These are phyloP conservation scores for Lomentospora prolificans DNA, from an alignment of 2,329 filamentous ascomycete genomes.

Conservation along the genomic window DNA sequence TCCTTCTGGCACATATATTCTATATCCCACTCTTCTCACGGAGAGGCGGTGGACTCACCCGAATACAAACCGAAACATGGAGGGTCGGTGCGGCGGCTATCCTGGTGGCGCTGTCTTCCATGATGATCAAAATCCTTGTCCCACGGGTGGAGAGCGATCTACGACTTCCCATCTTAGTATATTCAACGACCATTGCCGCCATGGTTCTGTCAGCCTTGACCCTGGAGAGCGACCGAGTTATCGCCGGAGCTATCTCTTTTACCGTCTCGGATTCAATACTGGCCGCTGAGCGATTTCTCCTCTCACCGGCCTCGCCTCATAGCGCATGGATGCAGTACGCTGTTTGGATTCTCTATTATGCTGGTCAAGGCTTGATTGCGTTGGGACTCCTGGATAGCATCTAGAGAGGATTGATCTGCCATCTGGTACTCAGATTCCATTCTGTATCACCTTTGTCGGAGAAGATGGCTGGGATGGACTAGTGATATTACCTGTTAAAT, in stretches of 20 bases:
- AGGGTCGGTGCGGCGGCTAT: conserved; percentile 11
- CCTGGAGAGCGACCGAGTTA: conserved; percentile 14
- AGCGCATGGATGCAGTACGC: conserved; percentile 21
- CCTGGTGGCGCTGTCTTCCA: conserved; percentile 16
- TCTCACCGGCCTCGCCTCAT: conserved; percentile 15
- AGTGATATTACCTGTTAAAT: too few relatives aligned
- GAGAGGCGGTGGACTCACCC: conserved; percentile 8
- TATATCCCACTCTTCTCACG: conserved; percentile 21
- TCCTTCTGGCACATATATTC: conserved; percentile 23
- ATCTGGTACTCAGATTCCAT: not conserved
- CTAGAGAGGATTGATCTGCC: not conserved
- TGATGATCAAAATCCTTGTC: conserved; percentile 19
- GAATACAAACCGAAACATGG: conserved; percentile 11
- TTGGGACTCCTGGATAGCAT: conserved; percentile 10
- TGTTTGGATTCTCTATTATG: conserved; percentile 26
- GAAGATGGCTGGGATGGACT: too few relatives aligned
- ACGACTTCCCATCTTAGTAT: conserved; percentile 20
- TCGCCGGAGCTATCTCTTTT: conserved; percentile 22
- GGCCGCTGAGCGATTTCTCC: conserved; percentile 22
- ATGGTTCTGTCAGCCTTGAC: conserved; percentile 23
- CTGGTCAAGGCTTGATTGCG: conserved; percentile 23
- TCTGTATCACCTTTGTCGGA: too few relatives aligned
- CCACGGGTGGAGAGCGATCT: conserved; percentile 17
- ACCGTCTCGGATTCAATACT: conserved; percentile 23
- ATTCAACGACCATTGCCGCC: conserved; percentile 20